Evolutionary conservation across 352 stramenopile species (phyloP).

Genomic region (Saprolegnia diclina): DNA sequence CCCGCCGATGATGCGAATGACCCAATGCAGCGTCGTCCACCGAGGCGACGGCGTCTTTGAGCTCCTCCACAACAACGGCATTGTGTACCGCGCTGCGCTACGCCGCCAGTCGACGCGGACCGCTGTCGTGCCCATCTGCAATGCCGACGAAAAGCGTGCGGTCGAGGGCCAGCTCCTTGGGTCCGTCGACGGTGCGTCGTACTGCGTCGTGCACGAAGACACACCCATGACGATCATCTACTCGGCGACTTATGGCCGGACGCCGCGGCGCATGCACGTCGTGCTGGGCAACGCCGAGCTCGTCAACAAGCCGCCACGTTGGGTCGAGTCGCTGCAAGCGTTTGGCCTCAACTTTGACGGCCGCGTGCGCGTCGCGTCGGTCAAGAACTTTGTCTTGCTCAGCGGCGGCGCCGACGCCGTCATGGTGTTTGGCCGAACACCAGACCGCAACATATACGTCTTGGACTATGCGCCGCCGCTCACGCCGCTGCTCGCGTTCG

Average conservation of each 20-base stretch:
- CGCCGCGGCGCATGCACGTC: conserved; percentile 2
- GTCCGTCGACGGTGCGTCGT: neutral
- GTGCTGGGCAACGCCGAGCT: neutral
- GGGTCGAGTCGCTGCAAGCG: conserved; percentile 1
- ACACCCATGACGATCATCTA: neutral
- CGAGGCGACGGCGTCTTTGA: neutral
- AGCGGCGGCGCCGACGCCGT: neutral
- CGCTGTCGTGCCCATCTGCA: neutral
- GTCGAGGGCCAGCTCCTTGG: neutral
- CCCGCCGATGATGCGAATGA: neutral
- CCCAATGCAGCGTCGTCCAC: neutral
- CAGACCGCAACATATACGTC: neutral
- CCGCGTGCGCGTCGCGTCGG: conserved; percentile 1
- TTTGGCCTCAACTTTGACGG: neutral
- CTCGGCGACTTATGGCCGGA: neutral
- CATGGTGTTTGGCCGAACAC: conserved; percentile 4
- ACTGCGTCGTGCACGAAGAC: neutral
- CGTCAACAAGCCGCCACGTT: neutral
- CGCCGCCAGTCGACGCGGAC: neutral
- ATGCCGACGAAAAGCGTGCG: neutral
- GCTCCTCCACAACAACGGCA: neutral
- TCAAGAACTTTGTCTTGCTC: conserved; percentile 8
- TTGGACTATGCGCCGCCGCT: conserved; percentile 4
- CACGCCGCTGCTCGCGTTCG: conserved; percentile 10
- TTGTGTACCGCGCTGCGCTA: neutral